phyloP scores from a whole-genome alignment of 352 stramenopile genomes.

The Stramenopiles sp. region DNA sequence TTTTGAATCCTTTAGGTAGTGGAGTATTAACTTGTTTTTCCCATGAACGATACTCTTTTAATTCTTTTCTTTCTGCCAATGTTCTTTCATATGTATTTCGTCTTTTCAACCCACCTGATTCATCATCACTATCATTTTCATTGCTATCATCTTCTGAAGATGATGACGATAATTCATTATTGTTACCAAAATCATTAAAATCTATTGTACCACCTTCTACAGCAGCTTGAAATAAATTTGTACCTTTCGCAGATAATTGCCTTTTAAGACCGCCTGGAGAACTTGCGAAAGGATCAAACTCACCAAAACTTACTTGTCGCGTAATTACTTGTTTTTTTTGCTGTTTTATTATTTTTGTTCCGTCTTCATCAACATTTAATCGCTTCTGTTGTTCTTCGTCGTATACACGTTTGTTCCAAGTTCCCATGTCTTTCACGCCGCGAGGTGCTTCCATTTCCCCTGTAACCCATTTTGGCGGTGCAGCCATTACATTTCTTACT shows the following conservation, averaged over 20 bases:
- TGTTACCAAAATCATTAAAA: neutral
- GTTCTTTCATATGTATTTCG: neutral
- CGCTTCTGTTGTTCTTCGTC: neutral
- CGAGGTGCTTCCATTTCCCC: neutral
- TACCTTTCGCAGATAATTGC: neutral
- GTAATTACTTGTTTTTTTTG: neutral
- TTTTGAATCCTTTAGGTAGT: neutral
- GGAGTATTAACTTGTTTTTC: neutral
- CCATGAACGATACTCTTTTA: neutral
- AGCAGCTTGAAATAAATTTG: neutral
- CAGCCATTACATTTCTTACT: neutral
- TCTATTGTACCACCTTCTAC: neutral
- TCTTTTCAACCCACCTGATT: neutral
- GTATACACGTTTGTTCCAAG: neutral
- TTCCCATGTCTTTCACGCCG: neutral
- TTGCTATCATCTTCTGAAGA: neutral
- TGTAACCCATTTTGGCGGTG: neutral
- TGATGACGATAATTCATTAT: no score
- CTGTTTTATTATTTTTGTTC: neutral
- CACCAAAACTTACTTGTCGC: neutral
- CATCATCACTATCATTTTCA: neutral
- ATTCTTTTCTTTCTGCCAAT: neutral
- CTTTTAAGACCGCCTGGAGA: neutral
- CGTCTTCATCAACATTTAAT: neutral
- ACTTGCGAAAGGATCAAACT: neutral